Evolutionary conservation across 345 rosid genomes (phyloP).

Genomic region (Gossypium bickii): DNA sequence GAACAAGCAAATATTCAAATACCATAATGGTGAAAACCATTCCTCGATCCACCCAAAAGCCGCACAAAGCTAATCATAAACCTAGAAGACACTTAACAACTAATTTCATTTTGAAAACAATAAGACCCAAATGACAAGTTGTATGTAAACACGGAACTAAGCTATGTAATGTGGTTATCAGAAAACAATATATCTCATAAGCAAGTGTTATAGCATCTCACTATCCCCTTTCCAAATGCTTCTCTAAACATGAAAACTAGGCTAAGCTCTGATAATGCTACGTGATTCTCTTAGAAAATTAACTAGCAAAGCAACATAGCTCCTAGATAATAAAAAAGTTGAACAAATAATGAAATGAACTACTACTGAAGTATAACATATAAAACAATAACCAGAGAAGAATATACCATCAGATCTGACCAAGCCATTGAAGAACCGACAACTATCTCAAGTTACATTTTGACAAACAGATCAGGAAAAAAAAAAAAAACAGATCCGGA

Average conservation of each 20-base stretch:
- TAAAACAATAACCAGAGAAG: neutral
- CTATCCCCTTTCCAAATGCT: neutral
- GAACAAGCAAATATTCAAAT: slow-evolving; percentile 13
- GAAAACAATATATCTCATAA: neutral
- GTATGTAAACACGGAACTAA: neutral
- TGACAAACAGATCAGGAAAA: neutral
- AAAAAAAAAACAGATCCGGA: neutral
- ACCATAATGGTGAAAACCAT: neutral
- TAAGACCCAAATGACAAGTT: neutral
- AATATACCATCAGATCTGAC: neutral
- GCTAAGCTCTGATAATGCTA: neutral
- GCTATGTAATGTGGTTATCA: neutral
- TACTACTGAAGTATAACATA: neutral
- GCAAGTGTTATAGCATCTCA: neutral
- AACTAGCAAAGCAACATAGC: too few relatives aligned
- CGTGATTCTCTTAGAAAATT: neutral
- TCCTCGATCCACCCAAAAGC: neutral
- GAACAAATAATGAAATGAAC: too few relatives aligned
- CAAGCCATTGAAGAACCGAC: neutral
- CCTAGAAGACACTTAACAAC: neutral
- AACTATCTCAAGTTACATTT: neutral
- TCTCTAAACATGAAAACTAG: neutral
- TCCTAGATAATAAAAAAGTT: too few relatives aligned
- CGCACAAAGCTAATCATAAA: neutral
- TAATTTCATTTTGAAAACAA: neutral